Conservation (phyloP, 805 yeast species). For the Babjeviella inositovora region DNA sequence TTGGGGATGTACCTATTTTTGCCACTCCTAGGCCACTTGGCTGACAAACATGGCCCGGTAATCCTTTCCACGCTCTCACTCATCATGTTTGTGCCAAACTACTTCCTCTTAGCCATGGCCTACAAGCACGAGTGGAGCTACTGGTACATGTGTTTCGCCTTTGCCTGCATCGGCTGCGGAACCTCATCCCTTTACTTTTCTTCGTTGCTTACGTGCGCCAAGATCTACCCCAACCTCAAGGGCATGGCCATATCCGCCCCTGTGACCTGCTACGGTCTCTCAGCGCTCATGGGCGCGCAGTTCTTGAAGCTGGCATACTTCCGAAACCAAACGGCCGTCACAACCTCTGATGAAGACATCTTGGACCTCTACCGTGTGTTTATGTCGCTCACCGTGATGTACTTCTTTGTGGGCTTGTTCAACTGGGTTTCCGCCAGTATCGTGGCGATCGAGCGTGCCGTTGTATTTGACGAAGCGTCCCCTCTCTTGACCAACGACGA, state of each 20-base stretch:
- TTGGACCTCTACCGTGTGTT: conserved; percentile 39
- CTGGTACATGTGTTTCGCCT: conserved; percentile 26
- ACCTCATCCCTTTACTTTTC: conserved; percentile 62
- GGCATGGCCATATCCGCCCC: conserved; percentile 81
- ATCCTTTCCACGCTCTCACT: conserved; percentile 46
- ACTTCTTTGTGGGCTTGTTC: conserved; percentile 36
- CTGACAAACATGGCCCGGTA: conserved; percentile 79
- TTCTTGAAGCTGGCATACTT: conserved; percentile 26
- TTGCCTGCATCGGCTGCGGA: conserved; percentile 49
- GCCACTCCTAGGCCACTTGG: conserved; percentile 68
- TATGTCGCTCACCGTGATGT: conserved; percentile 30
- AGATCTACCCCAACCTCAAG: conserved; percentile 61
- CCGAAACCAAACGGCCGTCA: no score
- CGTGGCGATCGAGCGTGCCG: conserved; percentile 39
- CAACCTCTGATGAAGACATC: conserved; percentile 6
- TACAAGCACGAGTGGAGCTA: conserved; percentile 11
- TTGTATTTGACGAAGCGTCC: conserved; percentile 19
- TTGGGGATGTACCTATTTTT: conserved; percentile 76
- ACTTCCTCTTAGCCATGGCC: conserved; percentile 28
- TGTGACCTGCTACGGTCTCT: conserved; percentile 73
- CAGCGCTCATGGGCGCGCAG: conserved; percentile 64
- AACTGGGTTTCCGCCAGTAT: conserved; percentile 53
- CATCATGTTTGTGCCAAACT: conserved; percentile 52
- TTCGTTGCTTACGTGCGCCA: conserved; percentile 67
- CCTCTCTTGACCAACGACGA: conserved; percentile 12